A percentile compares a stretch with the other conserved stretches of the same genome.
phyloP scores from a whole-genome alignment of 2,329 filamentous ascomycete species.

The Diaporthe longicolla region DNA sequence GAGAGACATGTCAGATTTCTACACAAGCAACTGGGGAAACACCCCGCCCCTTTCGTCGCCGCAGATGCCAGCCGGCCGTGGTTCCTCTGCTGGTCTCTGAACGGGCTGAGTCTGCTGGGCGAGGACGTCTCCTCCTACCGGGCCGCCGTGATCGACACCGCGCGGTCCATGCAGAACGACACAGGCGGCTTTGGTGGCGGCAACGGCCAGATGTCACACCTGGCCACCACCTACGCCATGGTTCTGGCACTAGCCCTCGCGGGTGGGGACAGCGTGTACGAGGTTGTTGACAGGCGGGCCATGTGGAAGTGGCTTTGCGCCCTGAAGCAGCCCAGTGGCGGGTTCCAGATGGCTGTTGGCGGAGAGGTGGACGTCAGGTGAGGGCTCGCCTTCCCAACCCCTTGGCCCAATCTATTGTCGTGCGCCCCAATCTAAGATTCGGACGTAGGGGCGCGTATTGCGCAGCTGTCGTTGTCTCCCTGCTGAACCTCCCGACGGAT shows the following conservation, averaged over 20 bases:
- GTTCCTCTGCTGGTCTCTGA: constrained; percentile 94
- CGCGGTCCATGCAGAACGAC: constrained; percentile 84
- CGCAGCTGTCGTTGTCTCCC: constrained; percentile 84
- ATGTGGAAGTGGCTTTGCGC: constrained; percentile 94
- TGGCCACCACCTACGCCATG: constrained; percentile 89
- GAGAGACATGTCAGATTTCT: constrained; percentile 74
- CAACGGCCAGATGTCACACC: constrained; percentile 90
- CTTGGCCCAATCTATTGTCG: background rate
- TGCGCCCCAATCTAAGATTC: constrained; percentile 34
- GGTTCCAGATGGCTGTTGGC: constrained; percentile 88
- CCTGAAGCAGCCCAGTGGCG: constrained; percentile 88
- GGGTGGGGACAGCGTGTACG: constrained; percentile 80
- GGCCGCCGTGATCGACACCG: constrained; percentile 79
- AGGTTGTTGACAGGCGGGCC: constrained; percentile 82
- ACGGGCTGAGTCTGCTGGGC: constrained; percentile 81
- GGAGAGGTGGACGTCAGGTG: constrained; percentile 94
- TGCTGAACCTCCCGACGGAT: constrained; percentile 86
- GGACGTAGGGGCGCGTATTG: constrained; percentile 86
- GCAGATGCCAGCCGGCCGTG: constrained; percentile 92
- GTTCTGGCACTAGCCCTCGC: constrained; percentile 84
- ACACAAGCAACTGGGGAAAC: constrained; percentile 67
- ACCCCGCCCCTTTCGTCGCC: constrained; percentile 79
- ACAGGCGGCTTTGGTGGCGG: constrained; percentile 92
- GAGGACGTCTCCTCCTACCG: constrained; percentile 79
- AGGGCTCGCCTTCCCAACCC: constrained; percentile 17